Evolutionary conservation across 441 rosid species (phyloP).

Genomic region (Metrosideros polymorpha): DNA sequence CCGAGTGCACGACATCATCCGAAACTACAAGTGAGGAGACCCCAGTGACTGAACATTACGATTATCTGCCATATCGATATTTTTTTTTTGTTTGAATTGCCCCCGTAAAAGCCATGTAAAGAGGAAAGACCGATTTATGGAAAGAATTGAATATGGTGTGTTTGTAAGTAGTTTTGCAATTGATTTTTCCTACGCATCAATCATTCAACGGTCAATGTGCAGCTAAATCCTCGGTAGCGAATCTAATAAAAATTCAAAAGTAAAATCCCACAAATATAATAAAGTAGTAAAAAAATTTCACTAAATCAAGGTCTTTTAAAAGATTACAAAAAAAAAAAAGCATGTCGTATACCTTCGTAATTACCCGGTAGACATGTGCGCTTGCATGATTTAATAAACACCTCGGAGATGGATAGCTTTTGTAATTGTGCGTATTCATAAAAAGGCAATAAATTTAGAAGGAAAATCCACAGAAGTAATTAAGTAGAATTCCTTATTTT

Average conservation of each 20-base stretch:
- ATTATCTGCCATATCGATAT: neutral
- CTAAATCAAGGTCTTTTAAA: neutral
- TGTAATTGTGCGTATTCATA: neutral
- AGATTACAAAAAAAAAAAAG: neutral
- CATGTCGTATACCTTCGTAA: no score
- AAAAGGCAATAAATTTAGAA: neutral
- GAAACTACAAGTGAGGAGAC: neutral
- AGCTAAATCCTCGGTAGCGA: neutral
- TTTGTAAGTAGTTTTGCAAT: no score
- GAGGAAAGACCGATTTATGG: neutral
- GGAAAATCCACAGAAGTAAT: neutral
- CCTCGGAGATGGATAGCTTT: neutral
- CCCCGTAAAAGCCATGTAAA: fast-evolving
- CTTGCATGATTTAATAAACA: neutral
- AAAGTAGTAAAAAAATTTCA: neutral
- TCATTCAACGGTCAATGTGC: neutral
- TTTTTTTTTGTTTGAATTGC: neutral
- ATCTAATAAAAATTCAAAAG: neutral
- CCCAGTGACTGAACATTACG: no score
- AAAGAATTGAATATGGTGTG: fast-evolving
- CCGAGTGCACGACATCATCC: neutral
- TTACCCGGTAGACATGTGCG: neutral
- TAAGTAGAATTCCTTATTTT: neutral
- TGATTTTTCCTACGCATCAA: neutral
- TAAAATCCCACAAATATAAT: neutral